Conservation (phyloP, 1,284 basidiomycete genomes). For the Ustilago tritici region DNA sequence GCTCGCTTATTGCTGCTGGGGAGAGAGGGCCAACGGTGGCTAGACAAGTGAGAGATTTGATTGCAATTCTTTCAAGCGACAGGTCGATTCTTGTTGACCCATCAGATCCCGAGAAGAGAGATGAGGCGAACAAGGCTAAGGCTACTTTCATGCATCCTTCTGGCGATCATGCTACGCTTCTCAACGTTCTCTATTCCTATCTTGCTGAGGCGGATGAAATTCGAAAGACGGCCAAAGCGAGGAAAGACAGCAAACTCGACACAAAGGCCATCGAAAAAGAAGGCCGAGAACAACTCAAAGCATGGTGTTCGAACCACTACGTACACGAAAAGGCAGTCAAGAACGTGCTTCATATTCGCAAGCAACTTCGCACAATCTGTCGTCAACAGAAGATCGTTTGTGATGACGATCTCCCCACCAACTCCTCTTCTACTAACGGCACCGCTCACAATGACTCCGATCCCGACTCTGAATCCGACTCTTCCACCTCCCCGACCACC, state of each 20-base stretch:
- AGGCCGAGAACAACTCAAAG: slow-evolving; percentile 70
- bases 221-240: slow-evolving; percentile 3
- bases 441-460: slow-evolving; percentile 9
- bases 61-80: slow-evolving; percentile 63
- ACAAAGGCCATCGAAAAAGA: slow-evolving; percentile 29
- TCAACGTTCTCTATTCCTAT: slow-evolving; percentile 68
- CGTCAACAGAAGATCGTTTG: slow-evolving; percentile 56
- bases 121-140: slow-evolving; percentile 70
- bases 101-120: slow-evolving; percentile 52
- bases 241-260: slow-evolving; percentile 19
- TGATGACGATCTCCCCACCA: slow-evolving; percentile 48
- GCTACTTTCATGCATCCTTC: slow-evolving; percentile 52
- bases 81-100: slow-evolving; percentile 58
- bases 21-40: slow-evolving; percentile 52
- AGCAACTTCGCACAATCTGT: slow-evolving; percentile 61
- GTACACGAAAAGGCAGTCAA: slow-evolving; percentile 60
- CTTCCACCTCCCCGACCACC: not conserved
- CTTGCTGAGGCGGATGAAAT: slow-evolving; percentile 40
- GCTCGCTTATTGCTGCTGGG: slow-evolving; percentile 60
- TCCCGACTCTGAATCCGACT: slow-evolving; percentile 6
- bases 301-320: slow-evolving; percentile 64
- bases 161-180: slow-evolving; percentile 65
- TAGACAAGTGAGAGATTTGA: slow-evolving; percentile 63
- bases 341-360: slow-evolving; percentile 61
- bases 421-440: not conserved